These are phyloP conservation scores for Salisapilia sapeloensis DNA, from an alignment of 352 stramenopile species.

Conservation along the genomic window DNA sequence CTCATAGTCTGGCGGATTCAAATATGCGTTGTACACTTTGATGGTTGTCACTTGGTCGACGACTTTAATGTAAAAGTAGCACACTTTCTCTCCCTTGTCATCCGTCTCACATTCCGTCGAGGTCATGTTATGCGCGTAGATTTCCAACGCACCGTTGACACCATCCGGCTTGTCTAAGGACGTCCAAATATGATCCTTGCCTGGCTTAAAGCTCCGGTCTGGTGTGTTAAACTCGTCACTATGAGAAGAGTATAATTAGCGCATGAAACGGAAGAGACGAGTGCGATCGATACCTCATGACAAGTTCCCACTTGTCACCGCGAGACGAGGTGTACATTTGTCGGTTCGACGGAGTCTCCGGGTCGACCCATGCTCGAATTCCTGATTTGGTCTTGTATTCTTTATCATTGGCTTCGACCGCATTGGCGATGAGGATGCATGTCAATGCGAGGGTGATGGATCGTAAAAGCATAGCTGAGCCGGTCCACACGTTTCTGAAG, in stretches of 20 bases:
- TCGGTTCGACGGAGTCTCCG: conserved; percentile 15
- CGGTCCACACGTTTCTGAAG: no score
- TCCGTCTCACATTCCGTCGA: conserved; percentile 29
- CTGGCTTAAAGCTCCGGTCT: conserved; percentile 76
- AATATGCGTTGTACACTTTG: conserved; percentile 44
- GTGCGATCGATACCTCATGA: conserved; percentile 47
- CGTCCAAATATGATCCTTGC: conserved; percentile 90
- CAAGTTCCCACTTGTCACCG: conserved; percentile 31
- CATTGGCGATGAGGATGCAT: no score
- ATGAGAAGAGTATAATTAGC: no score
- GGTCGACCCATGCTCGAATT: conserved; percentile 43
- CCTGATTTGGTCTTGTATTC: conserved; percentile 35
- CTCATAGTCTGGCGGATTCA: conserved; percentile 25
- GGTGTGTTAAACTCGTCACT: conserved; percentile 56
- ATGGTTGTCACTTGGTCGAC: conserved; percentile 19
- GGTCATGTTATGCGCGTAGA: conserved; percentile 62
- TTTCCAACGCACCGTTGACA: conserved; percentile 48
- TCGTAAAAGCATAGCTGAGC: no score
- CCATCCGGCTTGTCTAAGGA: conserved; percentile 54
- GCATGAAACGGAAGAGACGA: conserved; percentile 2
- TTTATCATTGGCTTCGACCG: no score
- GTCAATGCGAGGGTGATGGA: no score
- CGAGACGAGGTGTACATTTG: conserved; percentile 33
- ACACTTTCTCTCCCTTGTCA: no score
- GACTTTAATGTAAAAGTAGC: conserved; percentile 50